Percentiles rank a stretch among this genome's conserved stretches.
Evolutionary conservation across 805 yeast species (phyloP).

Genomic region (Jamesozyma piceae): DNA sequence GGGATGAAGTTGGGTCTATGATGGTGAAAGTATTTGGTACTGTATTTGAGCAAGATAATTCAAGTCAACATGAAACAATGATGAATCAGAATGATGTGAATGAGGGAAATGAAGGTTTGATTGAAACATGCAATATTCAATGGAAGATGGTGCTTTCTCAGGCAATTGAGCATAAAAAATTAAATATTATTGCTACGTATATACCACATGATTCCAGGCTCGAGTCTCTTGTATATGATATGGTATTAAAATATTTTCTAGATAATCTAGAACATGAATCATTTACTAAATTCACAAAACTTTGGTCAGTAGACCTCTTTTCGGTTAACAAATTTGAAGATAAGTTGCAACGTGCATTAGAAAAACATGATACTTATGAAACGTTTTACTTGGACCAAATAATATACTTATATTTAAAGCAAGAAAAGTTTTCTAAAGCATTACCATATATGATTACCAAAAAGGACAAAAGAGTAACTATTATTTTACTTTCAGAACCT

Average conservation of each 20-base stretch:
- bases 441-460: constrained; percentile 52
- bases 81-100: constrained; percentile 1
- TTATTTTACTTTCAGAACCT: constrained; percentile 54
- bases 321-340: constrained; percentile 37
- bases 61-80: neutral
- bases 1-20: constrained; percentile 41
- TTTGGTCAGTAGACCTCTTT: constrained; percentile 54
- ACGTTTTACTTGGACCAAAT: constrained; percentile 35
- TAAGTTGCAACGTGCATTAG: constrained; percentile 39
- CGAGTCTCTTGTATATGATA: constrained; percentile 36
- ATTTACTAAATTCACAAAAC: constrained; percentile 36
- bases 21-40: constrained; percentile 22
- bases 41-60: neutral
- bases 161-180: constrained; percentile 41
- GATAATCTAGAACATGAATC: constrained; percentile 25
- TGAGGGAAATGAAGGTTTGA: constrained; percentile 6
- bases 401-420: constrained; percentile 45
- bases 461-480: constrained; percentile 45
- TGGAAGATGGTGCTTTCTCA: constrained; percentile 61
- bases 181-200: constrained; percentile 37
- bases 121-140: constrained; percentile 27
- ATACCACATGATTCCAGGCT: constrained; percentile 45
- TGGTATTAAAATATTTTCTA: constrained; percentile 40
- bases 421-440: constrained; percentile 53
- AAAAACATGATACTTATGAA: constrained; percentile 21